phyloP scores from a whole-genome alignment of 108 stramenopile genomes.

The Stephanodiscus triporus region DNA sequence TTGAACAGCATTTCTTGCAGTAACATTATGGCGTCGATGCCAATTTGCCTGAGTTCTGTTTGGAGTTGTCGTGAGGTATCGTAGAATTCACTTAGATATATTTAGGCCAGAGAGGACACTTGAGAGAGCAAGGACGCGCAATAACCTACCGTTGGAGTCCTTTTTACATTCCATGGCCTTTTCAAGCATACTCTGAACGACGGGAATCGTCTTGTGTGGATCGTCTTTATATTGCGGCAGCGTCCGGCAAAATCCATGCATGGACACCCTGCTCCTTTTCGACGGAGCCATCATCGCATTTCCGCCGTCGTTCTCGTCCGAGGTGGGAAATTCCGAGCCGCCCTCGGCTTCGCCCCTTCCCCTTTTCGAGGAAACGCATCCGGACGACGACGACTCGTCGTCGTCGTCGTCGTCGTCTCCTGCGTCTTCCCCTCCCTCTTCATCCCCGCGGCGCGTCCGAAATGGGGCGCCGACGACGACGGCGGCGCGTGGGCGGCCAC shows the following conservation, averaged over 20 bases:
- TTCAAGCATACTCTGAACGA: neutral
- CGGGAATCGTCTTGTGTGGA: neutral
- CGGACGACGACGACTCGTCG: neutral
- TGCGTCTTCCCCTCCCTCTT: neutral
- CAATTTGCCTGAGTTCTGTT: slow-evolving; percentile 15
- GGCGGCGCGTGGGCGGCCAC: neutral
- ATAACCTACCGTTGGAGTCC: slow-evolving; percentile 13
- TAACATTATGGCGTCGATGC: slow-evolving; percentile 8
- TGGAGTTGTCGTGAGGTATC: neutral
- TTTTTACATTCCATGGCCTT: neutral
- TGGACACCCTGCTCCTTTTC: neutral
- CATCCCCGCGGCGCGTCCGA: too few relatives aligned
- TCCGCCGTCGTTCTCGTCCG: neutral
- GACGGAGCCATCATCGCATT: neutral
- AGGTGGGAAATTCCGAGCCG: neutral
- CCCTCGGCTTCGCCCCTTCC: neutral
- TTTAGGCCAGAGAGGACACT: neutral
- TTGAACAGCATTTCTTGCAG: slow-evolving; percentile 24
- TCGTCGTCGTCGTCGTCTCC: neutral
- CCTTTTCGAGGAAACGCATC: neutral
- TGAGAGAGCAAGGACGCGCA: neutral
- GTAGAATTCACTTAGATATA: too few relatives aligned
- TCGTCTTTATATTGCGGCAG: neutral
- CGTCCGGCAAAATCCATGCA: neutral
- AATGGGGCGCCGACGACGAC: neutral